Evolutionary conservation across 139 green algal genomes (phyloP), one percentile per base, ranked within the genome.

Genomic region (Prasinococcaceae sp.): DNA sequence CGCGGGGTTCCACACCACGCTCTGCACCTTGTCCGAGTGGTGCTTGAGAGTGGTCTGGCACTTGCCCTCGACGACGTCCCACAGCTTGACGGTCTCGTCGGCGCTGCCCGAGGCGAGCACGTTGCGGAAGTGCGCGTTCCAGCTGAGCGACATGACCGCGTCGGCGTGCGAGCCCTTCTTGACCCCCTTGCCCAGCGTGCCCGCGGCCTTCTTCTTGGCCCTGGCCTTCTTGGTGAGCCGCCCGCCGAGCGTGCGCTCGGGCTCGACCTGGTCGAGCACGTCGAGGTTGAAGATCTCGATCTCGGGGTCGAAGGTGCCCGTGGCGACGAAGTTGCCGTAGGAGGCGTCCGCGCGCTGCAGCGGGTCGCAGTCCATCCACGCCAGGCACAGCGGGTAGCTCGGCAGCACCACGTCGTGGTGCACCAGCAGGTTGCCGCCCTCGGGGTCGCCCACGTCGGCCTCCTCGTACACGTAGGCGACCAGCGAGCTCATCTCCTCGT

Each of bases 201-300:
- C 50, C 54, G 41, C 46, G 26, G 47, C 33, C 61, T 73, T 73
- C 23, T 83, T 79, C 51, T 78, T 76, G 50, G 74, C 74, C 55
- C 73, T 68, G 33, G 68, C 53, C 36, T 78, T 71, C 23, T 59
- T 73, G 39, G 25, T 36, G 41, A 30, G 20, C 30, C 36, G 23
- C 0, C 88, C 89, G 2, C 88, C 88, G 25, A 97, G 73, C 6
- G 51, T 75, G 0, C 51, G 64, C 14, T 82, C 61, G 3, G 86
- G 86, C 74, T 93, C 86, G 16, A 95, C 83, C 16, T 66, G 56
- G 44, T 93, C 84, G 28, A 92, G 27, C 28, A 84, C 68, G 53
- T 94, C 83, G 29, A 97, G 57, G 66, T 97, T 81, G 89, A 89
- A 97, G 19, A 97, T 73, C 66, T 97, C 89, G 50, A 97, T 95